Evolutionary conservation across 2,329 filamentous ascomycete species (phyloP).

Genomic region (Penicillium sp.): DNA sequence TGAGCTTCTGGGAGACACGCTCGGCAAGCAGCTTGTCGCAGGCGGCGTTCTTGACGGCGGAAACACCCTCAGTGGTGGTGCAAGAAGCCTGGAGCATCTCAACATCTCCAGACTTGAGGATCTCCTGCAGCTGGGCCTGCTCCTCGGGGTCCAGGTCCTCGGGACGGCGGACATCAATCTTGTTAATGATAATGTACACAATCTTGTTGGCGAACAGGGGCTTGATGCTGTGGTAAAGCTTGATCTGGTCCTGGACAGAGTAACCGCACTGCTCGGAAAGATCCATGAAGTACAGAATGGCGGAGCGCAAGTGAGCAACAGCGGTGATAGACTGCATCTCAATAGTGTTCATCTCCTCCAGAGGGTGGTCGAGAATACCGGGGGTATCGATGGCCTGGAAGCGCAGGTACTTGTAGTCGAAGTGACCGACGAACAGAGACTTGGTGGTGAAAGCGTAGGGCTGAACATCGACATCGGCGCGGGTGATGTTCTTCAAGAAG

Average conservation of each 20-base stretch:
- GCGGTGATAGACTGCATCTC: conserved; percentile 99
- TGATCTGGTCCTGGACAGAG: conserved; percentile 87
- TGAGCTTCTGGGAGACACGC: conserved; percentile 92
- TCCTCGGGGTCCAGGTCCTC: conserved; percentile 82
- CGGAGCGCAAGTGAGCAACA: conserved; percentile 92
- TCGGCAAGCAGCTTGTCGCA: conserved; percentile 92
- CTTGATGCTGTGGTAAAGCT: conserved; percentile 94
- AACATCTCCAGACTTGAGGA: conserved; percentile 85
- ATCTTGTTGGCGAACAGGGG: conserved; percentile 97
- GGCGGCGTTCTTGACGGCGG: conserved; percentile 90
- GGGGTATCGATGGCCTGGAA: conserved; percentile 96
- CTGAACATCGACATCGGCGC: conserved; percentile 95
- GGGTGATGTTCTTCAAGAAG: conserved; percentile 87
- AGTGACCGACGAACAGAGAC: conserved; percentile 94
- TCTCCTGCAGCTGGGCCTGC: conserved; percentile 73
- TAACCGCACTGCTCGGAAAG: conserved; percentile 96
- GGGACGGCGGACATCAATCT: conserved; percentile 87
- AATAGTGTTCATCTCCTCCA: conserved; percentile 99
- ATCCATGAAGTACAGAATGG: conserved; percentile 98
- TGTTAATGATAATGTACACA: conserved; percentile 96
- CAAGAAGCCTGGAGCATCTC: conserved; percentile 93
- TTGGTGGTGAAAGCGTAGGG: conserved; percentile 99
- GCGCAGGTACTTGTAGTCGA: conserved; percentile 91
- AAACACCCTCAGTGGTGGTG: conserved; percentile 91
- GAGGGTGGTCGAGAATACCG: conserved; percentile 94